Evolutionary conservation across 2,329 filamentous ascomycete species (phyloP).

Genomic region (Fusarium kyushuense): DNA sequence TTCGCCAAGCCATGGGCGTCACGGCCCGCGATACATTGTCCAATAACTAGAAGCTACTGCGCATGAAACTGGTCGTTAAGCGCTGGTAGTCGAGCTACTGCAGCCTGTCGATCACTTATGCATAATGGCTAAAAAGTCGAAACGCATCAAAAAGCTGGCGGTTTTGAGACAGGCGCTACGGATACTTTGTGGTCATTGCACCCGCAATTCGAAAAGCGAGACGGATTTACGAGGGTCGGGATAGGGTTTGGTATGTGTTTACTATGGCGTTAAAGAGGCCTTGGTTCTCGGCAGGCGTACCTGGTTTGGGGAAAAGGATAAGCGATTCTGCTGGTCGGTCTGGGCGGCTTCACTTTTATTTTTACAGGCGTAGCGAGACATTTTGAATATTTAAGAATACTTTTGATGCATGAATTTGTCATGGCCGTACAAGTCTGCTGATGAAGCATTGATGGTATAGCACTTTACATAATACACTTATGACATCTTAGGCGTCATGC

Average conservation of each 20-base stretch:
- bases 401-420: not conserved
- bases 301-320: conserved; percentile 2
- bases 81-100: conserved; percentile 18
- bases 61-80: not conserved
- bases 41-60: conserved; percentile 17
- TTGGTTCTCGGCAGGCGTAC: conserved; percentile 19
- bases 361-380: conserved; percentile 23
- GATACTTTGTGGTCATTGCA: not conserved
- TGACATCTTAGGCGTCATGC: not conserved
- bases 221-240: not conserved
- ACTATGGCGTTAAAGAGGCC: conserved; percentile 22
- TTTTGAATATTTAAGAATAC: conserved; percentile 8
- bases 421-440: not conserved
- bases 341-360: conserved; percentile 1
- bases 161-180: conserved; percentile 22
- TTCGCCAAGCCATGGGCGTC: conserved; percentile 43
- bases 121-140: conserved; percentile 2
- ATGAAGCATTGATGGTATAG: not conserved
- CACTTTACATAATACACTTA: not conserved
- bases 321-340: conserved; percentile 21
- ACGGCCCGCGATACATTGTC: conserved; percentile 37
- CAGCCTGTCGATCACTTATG: conserved; percentile 31
- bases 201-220: not conserved
- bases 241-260: conserved; percentile 1
- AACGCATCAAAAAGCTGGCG: not conserved